Evolutionary conservation across 139 green algal genomes (phyloP).

Genomic region (Chlamydomonas schloesseri): DNA sequence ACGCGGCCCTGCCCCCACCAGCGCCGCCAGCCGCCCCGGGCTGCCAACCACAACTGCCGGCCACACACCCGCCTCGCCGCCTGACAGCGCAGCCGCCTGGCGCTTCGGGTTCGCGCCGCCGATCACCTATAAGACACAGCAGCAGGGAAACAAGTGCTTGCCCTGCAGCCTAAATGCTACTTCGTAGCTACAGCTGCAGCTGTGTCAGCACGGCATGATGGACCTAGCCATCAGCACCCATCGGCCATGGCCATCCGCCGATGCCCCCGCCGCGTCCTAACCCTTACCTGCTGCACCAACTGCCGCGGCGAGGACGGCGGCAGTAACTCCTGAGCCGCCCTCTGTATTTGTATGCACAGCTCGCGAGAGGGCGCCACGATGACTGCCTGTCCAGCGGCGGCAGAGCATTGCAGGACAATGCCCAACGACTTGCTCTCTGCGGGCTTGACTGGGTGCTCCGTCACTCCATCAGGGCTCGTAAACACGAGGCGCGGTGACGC

Average conservation of each 20-base stretch:
- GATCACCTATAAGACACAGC: no score
- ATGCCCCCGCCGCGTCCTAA: no score
- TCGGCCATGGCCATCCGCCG: no score
- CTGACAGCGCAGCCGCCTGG: slow-evolving; percentile 86
- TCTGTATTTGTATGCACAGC: slow-evolving; percentile 95
- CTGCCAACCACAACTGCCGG: slow-evolving; percentile 96
- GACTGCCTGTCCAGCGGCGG: slow-evolving; percentile 75
- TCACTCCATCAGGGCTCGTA: slow-evolving; percentile 27
- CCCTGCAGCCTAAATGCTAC: no score
- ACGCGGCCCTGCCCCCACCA: slow-evolving; percentile 69
- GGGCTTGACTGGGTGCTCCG: no score
- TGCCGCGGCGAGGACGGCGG: slow-evolving; percentile 57
- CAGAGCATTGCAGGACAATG: no score
- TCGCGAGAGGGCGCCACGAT: slow-evolving; percentile 92
- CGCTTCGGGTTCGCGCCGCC: slow-evolving; percentile 90
- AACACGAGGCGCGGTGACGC: no score
- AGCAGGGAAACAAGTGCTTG: no score
- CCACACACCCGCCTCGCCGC: slow-evolving; percentile 59
- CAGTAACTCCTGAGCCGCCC: slow-evolving; percentile 82
- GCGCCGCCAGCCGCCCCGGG: slow-evolving; percentile 91
- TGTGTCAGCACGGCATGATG: no score
- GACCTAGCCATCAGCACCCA: no score
- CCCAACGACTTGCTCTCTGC: no score
- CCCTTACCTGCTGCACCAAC: slow-evolving; percentile 89
- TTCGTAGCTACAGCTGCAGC: no score